phyloP scores from a whole-genome alignment of 73 alveolate genomes.

The Paramecium pentaurelia region DNA sequence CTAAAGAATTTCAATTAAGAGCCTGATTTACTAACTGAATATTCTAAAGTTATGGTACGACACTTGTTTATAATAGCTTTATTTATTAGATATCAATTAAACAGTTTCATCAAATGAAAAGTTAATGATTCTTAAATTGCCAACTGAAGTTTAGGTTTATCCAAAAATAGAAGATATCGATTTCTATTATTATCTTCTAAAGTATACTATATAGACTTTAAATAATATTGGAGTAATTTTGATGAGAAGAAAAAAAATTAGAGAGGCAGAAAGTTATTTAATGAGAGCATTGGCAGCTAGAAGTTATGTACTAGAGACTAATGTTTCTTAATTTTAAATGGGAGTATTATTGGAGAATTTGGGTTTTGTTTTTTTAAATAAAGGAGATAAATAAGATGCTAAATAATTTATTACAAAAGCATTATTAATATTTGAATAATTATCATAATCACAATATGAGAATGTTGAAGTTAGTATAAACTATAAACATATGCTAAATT shows the following conservation, averaged over 20 bases:
- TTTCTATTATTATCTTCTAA: neutral
- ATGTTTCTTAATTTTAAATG: neutral
- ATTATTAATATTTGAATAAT: neutral
- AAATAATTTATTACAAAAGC: neutral
- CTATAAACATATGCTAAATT: conserved; percentile 6
- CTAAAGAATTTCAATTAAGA: neutral
- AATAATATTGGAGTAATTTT: conserved; percentile 40
- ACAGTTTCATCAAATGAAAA: conserved; percentile 3
- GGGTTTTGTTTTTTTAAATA: neutral
- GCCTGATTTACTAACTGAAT: neutral
- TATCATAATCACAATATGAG: neutral
- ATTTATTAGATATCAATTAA: conserved; percentile 2
- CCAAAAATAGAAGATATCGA: neutral
- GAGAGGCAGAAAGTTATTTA: neutral
- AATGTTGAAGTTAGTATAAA: neutral
- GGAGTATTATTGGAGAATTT: neutral
- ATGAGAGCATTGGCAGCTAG: conserved; percentile 34
- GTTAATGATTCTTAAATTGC: neutral
- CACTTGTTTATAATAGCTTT: neutral
- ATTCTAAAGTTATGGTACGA: neutral
- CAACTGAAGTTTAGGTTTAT: neutral
- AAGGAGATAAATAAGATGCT: conserved; percentile 15
- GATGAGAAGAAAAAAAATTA: neutral
- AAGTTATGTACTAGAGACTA: neutral
- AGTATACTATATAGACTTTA: neutral